Base-by-base conservation (phyloP, 768 basidiomycete species). In the Auricularia sp. region DNA sequence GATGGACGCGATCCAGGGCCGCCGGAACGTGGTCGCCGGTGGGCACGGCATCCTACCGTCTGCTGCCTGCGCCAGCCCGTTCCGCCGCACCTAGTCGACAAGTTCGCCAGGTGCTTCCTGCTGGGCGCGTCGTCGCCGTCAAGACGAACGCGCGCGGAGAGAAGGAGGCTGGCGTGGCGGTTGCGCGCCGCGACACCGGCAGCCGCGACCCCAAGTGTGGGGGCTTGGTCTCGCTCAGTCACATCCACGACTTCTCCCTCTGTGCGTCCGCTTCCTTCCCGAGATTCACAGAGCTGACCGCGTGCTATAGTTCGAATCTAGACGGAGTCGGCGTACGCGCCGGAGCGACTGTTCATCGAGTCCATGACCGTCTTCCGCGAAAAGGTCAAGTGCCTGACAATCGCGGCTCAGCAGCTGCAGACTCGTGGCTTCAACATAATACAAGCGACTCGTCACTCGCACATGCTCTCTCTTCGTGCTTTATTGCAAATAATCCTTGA, bases 21-120 rank as follows among this genome's bases (percentile, higher is more conserved):
- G 92, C 16, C 94, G 94, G 16, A 91, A 91, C 71, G 73, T 99
- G 92, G 74, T 92, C 85, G 65, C 94, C 97, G 35, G 96, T 98
- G 62, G 93, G 96, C 3, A 98, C 95, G 6, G 96, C 97, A 2
- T 92, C 94, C 0, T 99, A 98, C 73, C 90, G 97, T 61, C 81
- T 97, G 4, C 83, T 97, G 37, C 97, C 77, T 89, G 67, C 83
- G 83, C 71, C 85, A 87, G 67, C 89, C 89, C 0, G 88, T 98
- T 35, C 90, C 92, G 0, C 81, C 85, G 6, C 79, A 86, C n/a
- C 83, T 85, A 35, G 86, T 87, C 3, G 80, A 87, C 42, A 92
- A 92, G 68, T 98, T 99, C 74, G 82, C 86, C 71, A 80, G 83
- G 62, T 96, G 94, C 74, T 99, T 99, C 74, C 85, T 93, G 1